Base-by-base conservation (phyloP, 768 basidiomycete genomes). In the Ephemerocybe angulata region DNA sequence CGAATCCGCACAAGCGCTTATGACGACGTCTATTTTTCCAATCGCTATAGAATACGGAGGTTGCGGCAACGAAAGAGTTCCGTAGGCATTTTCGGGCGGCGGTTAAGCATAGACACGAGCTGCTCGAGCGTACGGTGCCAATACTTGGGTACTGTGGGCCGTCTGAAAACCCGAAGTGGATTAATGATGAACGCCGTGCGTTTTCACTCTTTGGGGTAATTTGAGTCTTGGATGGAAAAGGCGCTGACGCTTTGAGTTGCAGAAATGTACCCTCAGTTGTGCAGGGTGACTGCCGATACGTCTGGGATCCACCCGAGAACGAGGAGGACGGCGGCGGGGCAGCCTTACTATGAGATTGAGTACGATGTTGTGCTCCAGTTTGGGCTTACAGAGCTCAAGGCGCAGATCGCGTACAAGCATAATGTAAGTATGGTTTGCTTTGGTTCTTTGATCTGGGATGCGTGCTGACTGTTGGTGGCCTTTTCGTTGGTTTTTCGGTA, bases 321-420 rank as follows among this genome's bases (percentile, higher is more conserved):
- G n/a, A n/a, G n/a, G n/a, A n/a, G n/a, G n/a, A n/a, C n/a, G n/a
- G n/a, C n/a, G n/a, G n/a, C n/a, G n/a, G n/a, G n/a, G n/a, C n/a
- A n/a, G 46, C 15, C 22, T 3, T 74, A 67, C 49, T 77, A 65
- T 54, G 54, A 63, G 30, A 58, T 76, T 30, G 60, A 69, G 3
- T 77, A 67, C 53, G 73, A 76, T n/a, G 65, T 83, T 4, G 67
- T 83, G 10, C 56, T 84, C 21, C 63, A 76, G 7, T 81, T 84
- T 53, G 82, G 82, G 4, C 58, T 78, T 42, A 82, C 80, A 2
- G 82, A 83, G 56, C 62, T 83, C 56, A 75, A 72, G 54, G 81
- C 80, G 0, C 76, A 80, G 46, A 72, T 83, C 47, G 67, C 71
- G 24, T 84, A 81, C 81, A 64, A 68, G 57, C 78, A 81, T 30